Evolutionary conservation across 225 moss, liverwort and hornwort species (phyloP), one percentile per base, ranked within the genome.

Genomic region (Pseudoscleropodium purum): DNA sequence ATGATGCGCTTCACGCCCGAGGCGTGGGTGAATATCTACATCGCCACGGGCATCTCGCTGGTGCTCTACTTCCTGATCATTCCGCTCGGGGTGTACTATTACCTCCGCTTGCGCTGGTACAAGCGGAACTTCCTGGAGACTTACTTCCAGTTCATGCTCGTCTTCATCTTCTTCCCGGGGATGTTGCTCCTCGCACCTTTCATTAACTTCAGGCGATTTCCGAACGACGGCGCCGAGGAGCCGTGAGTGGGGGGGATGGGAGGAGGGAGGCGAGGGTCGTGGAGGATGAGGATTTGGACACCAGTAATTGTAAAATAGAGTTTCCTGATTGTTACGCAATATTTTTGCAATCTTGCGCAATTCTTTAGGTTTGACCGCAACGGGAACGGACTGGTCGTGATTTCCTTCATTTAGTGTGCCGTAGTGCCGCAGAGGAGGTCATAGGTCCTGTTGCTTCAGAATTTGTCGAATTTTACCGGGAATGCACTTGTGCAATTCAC

Each of bases 141-240:
- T 1, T 93, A 85, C 84, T 99, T 99, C 81, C 99, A 99, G 87
- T 96, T 97, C 87, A 51, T 97, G 94, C 96, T 99, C 39, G 99
- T 99, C 62, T 99, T 99, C 84, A 0, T 99, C 80, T 99, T 99
- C 93, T 99, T 99, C 91, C 99, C 99, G 9, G 97, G 99, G 37
- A 79, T 92, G 93, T 17, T 95, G 90, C 90, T 95, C 31, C 86
- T 90, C 33, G 90, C 92, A 85, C 92, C 94, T 39, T 94, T 94
- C 80, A 90, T 94, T 87, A 94, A 94, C 52, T 94, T 94, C 70
- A 90, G 94, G 74, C 92, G 85, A 68, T 89, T 94, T 29, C 94
- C 94, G 43, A 85, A 80, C 0, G 92, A 94, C 70, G 92, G 92
- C 41, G 83, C 92, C 39, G 89, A 92, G 45, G 92, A 91, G 86